Conservation (phyloP, 257 asterid genomes). For the Lithospermum erythrorhizon region DNA sequence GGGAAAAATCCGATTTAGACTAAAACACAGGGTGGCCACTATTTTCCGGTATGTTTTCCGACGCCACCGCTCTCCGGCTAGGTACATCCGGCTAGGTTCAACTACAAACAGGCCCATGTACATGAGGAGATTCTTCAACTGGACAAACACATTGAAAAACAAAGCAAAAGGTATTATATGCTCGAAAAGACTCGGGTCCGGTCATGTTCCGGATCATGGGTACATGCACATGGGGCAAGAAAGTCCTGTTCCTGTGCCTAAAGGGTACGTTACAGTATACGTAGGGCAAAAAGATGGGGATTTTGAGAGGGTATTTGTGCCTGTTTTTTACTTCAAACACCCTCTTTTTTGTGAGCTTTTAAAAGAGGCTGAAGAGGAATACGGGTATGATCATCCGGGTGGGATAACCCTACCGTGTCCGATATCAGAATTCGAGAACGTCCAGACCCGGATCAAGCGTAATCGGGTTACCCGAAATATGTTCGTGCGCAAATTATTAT, state of each 20-base stretch:
- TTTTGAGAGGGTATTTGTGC: slow-evolving; percentile 21
- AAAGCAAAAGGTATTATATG: slow-evolving; percentile 1
- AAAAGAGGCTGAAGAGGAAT: slow-evolving; percentile 20
- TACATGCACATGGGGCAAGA: slow-evolving; percentile 6
- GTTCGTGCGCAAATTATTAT: background rate
- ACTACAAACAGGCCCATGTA: background rate
- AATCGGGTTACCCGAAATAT: slow-evolving; percentile 5
- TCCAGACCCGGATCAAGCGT: slow-evolving; percentile 19
- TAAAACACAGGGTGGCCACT: slow-evolving; percentile 1
- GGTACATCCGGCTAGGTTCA: background rate
- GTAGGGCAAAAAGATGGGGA: slow-evolving; percentile 25
- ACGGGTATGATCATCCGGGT: slow-evolving; percentile 29
- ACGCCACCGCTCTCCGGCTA: background rate
- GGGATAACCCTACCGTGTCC: slow-evolving; percentile 29
- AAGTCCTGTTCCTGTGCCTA: slow-evolving; percentile 12
- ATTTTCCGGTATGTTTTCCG: slow-evolving; percentile 4
- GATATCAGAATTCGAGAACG: slow-evolving; percentile 25
- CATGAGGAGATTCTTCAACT: background rate
- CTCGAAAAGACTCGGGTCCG: background rate
- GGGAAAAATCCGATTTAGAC: background rate
- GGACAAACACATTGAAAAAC: background rate
- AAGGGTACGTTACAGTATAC: slow-evolving; percentile 22
- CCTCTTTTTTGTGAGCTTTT: slow-evolving; percentile 22
- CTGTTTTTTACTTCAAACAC: slow-evolving; percentile 25
- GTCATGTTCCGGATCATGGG: background rate